Conservation (phyloP, 78 protist genomes). For the Dictyostelium citrinum region DNA sequence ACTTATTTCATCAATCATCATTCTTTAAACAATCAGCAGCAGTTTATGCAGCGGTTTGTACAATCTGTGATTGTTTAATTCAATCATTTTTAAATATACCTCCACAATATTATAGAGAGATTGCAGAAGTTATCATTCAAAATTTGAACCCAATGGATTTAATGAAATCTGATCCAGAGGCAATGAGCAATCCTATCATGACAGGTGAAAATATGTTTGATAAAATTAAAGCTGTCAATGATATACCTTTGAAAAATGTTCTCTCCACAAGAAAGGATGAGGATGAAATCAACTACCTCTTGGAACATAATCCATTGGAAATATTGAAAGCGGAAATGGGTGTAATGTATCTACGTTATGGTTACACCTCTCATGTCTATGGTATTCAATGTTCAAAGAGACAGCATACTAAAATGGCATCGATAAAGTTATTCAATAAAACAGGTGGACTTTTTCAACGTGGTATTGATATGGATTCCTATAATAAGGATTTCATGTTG, state of each 20-base stretch:
- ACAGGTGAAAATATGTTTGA: not conserved
- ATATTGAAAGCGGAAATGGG: constrained; percentile 65
- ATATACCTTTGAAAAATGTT: not conserved
- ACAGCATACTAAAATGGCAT: constrained; percentile 63
- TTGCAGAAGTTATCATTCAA: constrained; percentile 21
- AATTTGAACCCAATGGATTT: constrained; percentile 29
- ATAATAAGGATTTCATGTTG: constrained; percentile 35
- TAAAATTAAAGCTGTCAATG: not conserved
- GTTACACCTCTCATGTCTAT: constrained; percentile 62
- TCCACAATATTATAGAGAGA: not conserved
- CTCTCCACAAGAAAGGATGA: constrained; percentile 37
- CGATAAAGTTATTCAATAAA: constrained; percentile 42
- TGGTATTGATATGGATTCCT: constrained; percentile 64
- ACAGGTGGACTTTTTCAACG: constrained; percentile 40
- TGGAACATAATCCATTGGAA: constrained; percentile 47
- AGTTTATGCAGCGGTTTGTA: constrained; percentile 37
- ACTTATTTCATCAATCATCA: constrained; percentile 4
- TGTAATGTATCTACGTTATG: constrained; percentile 52
- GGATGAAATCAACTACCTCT: constrained; percentile 6
- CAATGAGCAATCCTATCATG: not conserved
- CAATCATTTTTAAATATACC: constrained; percentile 29
- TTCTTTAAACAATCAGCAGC: constrained; percentile 58
- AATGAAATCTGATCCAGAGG: constrained; percentile 1
- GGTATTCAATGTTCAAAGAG: constrained; percentile 64
- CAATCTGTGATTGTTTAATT: constrained; percentile 36